Base-by-base conservation (phyloP, 331 rosid genomes). In the Acacia concinna region DNA sequence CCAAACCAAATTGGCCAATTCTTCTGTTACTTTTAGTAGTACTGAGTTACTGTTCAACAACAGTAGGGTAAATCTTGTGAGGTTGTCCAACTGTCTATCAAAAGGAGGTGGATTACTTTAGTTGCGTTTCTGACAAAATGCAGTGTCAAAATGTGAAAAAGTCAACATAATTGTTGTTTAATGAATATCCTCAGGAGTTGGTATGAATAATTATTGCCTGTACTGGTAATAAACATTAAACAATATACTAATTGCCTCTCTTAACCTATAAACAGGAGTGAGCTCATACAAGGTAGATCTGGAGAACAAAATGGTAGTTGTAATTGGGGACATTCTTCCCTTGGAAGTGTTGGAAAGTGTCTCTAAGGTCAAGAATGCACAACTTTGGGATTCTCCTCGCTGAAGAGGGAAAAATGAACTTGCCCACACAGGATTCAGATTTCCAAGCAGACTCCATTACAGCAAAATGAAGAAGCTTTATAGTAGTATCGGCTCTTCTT, bases 261-360 rank as follows among this genome's bases (percentile, higher is more conserved):
- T 3, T 46, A 1, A 46, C 15, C 1, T 35, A 6, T 38, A 38
- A 38, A 69, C 84, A 96, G 99, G 98, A 41, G 98, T 96, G 80
- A 90, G 88, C 18, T 93, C 99, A 27, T 93, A 88, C 81, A 93
- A 88, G 84, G 88, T 96, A 83, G 99, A 96, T 84, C 81, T 96
- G 82, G 98, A 91, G 30, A 86, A 79, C 63, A 91, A 93, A 81
- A 89, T 84, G 96, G 98, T 93, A 8, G 91, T 96, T 28, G 94
- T 96, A 12, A 85, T 84, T 56, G 99, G 99, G 44, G 97, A 96
- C 80, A 86, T 96, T 89, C 90, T 91, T 85, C 99, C 99, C 4
- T 87, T 73, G 68, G 98, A 96, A 88, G 97, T 93, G 78, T 85
- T 93, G 84, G 82, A 88, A 84, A 90, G 99, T 81, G 88, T 96